Conservation (phyloP, 1,284 basidiomycete genomes). For the Rhizoctonia solani region DNA sequence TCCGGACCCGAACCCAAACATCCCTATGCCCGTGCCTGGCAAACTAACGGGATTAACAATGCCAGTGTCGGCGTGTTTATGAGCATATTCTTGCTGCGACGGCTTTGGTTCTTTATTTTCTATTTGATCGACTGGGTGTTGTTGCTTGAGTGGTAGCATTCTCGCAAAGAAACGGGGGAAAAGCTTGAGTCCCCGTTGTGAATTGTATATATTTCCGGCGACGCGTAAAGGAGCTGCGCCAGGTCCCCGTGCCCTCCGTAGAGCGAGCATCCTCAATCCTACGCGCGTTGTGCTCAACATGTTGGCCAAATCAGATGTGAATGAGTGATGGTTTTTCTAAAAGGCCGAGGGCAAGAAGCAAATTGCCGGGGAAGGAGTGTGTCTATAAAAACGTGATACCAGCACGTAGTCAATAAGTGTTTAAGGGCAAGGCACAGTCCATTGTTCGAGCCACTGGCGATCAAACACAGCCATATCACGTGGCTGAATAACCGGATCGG, state of each 20-base stretch:
- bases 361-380: neutral
- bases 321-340: constrained; percentile 1
- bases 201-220: neutral
- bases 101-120: constrained; percentile 1
- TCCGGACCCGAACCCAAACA: constrained; percentile 32
- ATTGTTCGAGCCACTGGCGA: too few relatives aligned
- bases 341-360: neutral
- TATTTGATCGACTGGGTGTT: neutral
- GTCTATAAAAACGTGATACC: constrained; percentile 17
- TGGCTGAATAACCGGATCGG: constrained; percentile 3
- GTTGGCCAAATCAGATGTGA: constrained; percentile 1
- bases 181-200: constrained; percentile 1
- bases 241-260: neutral
- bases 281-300: constrained; percentile 14
- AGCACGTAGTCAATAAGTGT: constrained; percentile 7
- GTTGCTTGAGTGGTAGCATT: constrained; percentile 12
- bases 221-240: constrained; percentile 14
- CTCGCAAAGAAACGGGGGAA: constrained; percentile 30
- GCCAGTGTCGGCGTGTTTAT: constrained; percentile 1
- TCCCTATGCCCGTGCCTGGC: constrained; percentile 29
- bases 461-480: constrained; percentile 31
- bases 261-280: constrained; percentile 28
- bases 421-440: neutral
- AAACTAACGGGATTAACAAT: constrained; percentile 31
- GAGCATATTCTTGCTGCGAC: neutral